A percentile compares a stretch with the other conserved stretches of the same genome.
These are phyloP conservation scores for Lactifluus piperatus DNA, from an alignment of 768 basidiomycete species.

Conservation along the genomic window DNA sequence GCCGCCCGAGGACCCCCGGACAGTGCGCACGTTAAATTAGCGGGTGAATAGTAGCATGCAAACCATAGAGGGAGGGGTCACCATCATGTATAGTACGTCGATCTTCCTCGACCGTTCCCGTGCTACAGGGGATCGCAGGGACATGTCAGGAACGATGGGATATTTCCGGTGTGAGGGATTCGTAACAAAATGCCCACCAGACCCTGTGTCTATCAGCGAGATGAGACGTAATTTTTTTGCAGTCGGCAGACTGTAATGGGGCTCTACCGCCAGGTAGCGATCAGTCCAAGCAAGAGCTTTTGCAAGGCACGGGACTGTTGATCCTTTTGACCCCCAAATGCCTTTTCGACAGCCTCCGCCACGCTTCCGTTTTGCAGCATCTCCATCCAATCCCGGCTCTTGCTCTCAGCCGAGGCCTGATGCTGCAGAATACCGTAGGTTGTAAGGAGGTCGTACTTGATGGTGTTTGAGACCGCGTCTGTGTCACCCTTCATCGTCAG, in stretches of 20 bases:
- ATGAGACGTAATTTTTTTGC: background rate
- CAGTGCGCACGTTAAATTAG: background rate
- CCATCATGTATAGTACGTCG: background rate
- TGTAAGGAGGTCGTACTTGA: constrained; percentile 25
- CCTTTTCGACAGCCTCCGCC: constrained; percentile 9
- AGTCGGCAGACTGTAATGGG: background rate
- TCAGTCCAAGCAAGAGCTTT: constrained; percentile 8
- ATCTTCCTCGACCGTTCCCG: background rate
- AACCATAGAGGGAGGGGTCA: background rate
- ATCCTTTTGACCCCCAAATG: constrained; percentile 9
- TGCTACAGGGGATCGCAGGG: background rate
- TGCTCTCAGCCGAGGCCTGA: constrained; percentile 6
- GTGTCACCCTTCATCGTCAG: constrained; percentile 5
- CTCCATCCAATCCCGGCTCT: constrained; percentile 15
- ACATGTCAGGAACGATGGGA: no score
- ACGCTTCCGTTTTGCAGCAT: constrained; percentile 18
- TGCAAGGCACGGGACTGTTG: background rate
- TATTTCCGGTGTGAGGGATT: background rate
- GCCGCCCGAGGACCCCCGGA: background rate
- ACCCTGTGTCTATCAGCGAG: background rate
- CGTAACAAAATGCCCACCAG: background rate
- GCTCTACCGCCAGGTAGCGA: constrained; percentile 13
- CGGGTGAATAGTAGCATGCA: background rate
- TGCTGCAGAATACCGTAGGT: constrained; percentile 25
- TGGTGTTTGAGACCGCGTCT: background rate